Conservation (phyloP, 2,329 filamentous ascomycete genomes). For the Diaporthe sp. region DNA sequence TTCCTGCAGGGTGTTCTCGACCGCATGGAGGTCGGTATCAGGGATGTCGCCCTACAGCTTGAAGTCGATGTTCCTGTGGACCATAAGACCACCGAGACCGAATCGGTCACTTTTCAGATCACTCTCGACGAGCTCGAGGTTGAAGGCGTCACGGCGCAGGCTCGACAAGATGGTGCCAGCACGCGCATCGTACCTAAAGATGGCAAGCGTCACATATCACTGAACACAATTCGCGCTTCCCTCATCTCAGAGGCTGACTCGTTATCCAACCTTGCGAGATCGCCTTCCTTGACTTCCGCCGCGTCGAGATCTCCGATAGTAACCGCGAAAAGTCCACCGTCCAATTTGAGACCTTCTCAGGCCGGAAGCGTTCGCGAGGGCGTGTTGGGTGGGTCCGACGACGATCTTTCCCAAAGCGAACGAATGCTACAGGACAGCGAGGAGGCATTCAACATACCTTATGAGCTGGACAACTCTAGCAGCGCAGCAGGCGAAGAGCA, state of each 20-base stretch:
- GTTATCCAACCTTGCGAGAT: constrained; percentile 72
- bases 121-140: constrained; percentile 75
- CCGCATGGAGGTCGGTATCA: constrained; percentile 76
- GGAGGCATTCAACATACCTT: constrained; percentile 69
- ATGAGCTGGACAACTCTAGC: constrained; percentile 59
- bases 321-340: constrained; percentile 47
- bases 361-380: constrained; percentile 43
- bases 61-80: constrained; percentile 72
- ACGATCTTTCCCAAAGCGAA: constrained; percentile 52
- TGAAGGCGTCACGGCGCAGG: constrained; percentile 72
- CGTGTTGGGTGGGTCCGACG: constrained; percentile 51
- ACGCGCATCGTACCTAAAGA: constrained; percentile 65
- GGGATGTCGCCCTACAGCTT: constrained; percentile 75
- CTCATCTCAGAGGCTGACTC: constrained; percentile 77
- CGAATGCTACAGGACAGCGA: constrained; percentile 64
- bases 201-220: constrained; percentile 74
- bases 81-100: constrained; percentile 58
- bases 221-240: constrained; percentile 75
- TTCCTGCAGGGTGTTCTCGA: constrained; percentile 83
- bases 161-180: constrained; percentile 48
- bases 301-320: constrained; percentile 61
- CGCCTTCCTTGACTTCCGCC: constrained; percentile 69
- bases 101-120: constrained; percentile 75
- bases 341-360: constrained; percentile 44
- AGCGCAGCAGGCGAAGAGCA: constrained; percentile 53